phyloP scores from a whole-genome alignment of 352 stramenopile species.

The Pythium volutum region DNA sequence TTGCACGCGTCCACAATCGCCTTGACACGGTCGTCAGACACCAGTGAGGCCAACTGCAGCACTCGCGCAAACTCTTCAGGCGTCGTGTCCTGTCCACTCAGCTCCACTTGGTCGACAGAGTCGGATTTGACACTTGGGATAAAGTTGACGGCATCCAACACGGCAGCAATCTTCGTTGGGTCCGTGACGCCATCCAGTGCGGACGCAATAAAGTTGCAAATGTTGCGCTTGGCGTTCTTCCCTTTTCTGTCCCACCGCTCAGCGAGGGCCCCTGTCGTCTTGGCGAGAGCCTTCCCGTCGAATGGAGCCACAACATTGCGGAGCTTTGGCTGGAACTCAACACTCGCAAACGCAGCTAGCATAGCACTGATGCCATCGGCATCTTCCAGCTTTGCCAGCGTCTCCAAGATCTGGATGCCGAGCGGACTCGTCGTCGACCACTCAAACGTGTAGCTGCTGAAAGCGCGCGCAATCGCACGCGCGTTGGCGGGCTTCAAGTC shows the following conservation, averaged over 20 bases:
- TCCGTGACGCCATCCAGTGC: constrained; percentile 14
- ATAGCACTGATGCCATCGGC: neutral
- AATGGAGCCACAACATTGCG: neutral
- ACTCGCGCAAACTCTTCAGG: neutral
- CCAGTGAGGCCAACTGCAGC: neutral
- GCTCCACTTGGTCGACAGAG: neutral
- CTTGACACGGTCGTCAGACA: neutral
- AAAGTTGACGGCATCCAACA: neutral
- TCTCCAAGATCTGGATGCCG: constrained; percentile 1
- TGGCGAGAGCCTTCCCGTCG: neutral
- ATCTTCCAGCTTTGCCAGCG: neutral
- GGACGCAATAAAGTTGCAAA: constrained; percentile 5
- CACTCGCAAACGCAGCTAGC: neutral
- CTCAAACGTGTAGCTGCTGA: neutral
- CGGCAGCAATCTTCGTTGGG: neutral
- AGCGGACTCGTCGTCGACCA: neutral
- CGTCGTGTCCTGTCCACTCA: neutral
- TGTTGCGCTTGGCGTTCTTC: neutral
- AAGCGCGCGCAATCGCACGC: neutral
- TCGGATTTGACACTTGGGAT: neutral
- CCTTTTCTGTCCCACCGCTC: neutral
- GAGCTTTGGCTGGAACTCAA: constrained; percentile 11
- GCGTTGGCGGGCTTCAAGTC: neutral
- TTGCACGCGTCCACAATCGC: neutral
- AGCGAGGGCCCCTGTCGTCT: constrained; percentile 1